Conservation (phyloP, 805 yeast genomes). For the Lipomyces mesembrius region DNA sequence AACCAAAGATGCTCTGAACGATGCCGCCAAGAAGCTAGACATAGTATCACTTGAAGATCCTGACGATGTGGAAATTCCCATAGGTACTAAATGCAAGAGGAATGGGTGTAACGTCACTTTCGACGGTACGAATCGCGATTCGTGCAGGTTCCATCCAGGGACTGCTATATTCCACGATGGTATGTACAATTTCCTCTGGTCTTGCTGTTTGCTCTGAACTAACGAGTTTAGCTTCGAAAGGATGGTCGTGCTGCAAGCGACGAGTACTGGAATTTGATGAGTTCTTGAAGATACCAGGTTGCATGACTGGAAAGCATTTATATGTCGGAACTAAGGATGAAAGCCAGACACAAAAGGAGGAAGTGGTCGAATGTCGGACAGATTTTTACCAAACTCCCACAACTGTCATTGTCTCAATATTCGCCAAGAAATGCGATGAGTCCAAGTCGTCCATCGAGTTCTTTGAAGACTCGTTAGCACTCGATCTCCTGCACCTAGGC, state of each 20-base stretch:
- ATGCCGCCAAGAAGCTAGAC: conserved; percentile 21
- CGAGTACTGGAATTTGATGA: conserved; percentile 41
- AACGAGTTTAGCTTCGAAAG: conserved; percentile 35
- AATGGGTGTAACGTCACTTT: conserved; percentile 35
- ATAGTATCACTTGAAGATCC: conserved; percentile 34
- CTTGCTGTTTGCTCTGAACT: background rate
- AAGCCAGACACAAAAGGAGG: conserved; percentile 12
- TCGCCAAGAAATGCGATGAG: conserved; percentile 40
- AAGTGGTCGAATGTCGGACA: conserved; percentile 37
- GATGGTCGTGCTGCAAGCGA: conserved; percentile 42
- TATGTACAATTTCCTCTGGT: background rate
- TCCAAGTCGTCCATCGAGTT: conserved; percentile 35
- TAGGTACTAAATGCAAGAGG: conserved; percentile 38
- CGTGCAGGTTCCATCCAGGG: conserved; percentile 39
- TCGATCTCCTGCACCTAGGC: conserved; percentile 34
- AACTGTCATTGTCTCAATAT: conserved; percentile 40
- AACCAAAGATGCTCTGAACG: conserved; percentile 19
- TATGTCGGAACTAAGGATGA: conserved; percentile 33
- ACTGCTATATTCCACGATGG: conserved; percentile 40
- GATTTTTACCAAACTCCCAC: conserved; percentile 42
- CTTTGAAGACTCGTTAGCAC: conserved; percentile 17
- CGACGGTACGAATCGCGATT: conserved; percentile 36
- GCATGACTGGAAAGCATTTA: conserved; percentile 37
- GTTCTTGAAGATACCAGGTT: conserved; percentile 38
- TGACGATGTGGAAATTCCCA: conserved; percentile 38